Percentiles rank a stretch among this genome's conserved stretches.
These are phyloP conservation scores for Aspergillus cejpii DNA, from an alignment of 2,329 filamentous ascomycete species.

Conservation along the genomic window DNA sequence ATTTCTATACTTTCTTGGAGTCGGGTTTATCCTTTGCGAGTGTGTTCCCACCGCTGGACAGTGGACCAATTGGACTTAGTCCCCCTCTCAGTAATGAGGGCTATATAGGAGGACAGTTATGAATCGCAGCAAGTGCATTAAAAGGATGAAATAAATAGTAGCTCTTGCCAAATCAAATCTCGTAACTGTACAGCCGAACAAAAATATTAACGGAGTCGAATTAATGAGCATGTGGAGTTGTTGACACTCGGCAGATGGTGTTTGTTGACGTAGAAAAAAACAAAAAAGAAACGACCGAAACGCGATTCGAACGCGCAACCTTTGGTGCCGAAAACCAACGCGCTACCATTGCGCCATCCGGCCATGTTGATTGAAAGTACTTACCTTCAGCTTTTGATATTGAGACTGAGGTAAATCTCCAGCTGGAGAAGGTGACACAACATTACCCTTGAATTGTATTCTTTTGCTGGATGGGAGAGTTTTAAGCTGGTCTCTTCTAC, in stretches of 20 bases:
- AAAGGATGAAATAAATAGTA: no score
- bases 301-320: conserved; percentile 9
- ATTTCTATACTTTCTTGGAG: neutral
- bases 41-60: neutral
- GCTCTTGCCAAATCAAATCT: neutral
- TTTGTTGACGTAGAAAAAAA: no score
- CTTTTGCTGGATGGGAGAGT: no score
- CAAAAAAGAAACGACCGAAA: conserved; percentile 7
- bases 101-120: neutral
- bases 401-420: no score
- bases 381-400: neutral
- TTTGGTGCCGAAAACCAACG: conserved; percentile 13
- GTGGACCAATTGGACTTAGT: neutral
- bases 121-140: neutral
- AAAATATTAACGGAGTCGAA: no score
- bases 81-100: neutral
- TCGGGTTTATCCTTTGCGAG: neutral
- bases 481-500: no score
- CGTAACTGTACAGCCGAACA: no score
- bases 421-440: no score
- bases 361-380: neutral
- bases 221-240: no score
- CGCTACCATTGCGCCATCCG: conserved; percentile 13
- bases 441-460: no score
- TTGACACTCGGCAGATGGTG: no score